Conservation (phyloP, 2,329 filamentous ascomycete species). For the Alternaria longipes region DNA sequence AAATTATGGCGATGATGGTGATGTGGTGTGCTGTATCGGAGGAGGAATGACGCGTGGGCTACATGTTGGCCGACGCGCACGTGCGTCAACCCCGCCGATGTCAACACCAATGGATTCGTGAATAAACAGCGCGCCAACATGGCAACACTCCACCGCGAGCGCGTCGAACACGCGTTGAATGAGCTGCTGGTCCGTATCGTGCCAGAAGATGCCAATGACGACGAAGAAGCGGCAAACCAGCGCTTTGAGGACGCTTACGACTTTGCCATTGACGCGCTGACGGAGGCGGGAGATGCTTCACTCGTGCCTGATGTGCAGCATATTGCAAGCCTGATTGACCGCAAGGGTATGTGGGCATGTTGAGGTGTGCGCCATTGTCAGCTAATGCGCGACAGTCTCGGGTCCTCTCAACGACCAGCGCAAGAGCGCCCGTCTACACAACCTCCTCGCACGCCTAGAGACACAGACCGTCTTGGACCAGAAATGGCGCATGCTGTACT, state of each 20-base stretch:
- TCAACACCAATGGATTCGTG: conserved; percentile 16
- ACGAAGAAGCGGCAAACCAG: conserved; percentile 72
- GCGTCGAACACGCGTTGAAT: conserved; percentile 81
- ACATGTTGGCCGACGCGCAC: conserved; percentile 8
- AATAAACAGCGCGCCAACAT: conserved; percentile 40
- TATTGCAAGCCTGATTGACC: conserved; percentile 90
- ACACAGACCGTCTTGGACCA: conserved; percentile 92
- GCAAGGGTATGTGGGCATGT: conserved; percentile 62
- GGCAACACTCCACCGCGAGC: conserved; percentile 57
- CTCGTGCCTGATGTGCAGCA: conserved; percentile 82
- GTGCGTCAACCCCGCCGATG: conserved; percentile 17
- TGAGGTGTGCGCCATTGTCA: background rate
- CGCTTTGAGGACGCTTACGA: conserved; percentile 71
- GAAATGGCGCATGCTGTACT: conserved; percentile 96
- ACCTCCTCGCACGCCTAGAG: conserved; percentile 87
- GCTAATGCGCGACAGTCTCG: conserved; percentile 63
- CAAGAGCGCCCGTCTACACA: conserved; percentile 82
- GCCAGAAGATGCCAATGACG: conserved; percentile 70
- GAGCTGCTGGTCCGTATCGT: conserved; percentile 80
- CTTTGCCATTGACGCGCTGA: conserved; percentile 59
- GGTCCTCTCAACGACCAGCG: conserved; percentile 75
- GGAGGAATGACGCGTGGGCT: background rate
- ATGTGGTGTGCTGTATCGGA: too few species aligned
- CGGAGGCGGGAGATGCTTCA: conserved; percentile 58
- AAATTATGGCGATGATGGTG: too few species aligned